Conservation (phyloP, 345 rosid species). For the Cardamine chenopodiifolia region DNA sequence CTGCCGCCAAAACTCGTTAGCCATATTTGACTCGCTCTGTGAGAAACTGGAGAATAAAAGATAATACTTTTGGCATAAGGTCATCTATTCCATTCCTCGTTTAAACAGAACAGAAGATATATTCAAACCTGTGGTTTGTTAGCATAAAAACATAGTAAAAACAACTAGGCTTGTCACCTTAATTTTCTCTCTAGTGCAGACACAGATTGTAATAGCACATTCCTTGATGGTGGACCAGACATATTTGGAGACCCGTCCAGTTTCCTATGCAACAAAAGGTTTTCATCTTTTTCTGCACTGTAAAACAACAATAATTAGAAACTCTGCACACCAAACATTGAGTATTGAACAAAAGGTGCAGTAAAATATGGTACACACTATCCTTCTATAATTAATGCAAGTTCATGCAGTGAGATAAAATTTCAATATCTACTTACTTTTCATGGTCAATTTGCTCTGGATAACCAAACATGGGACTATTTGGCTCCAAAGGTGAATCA, state of each 20-base stretch:
- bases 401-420: constrained; percentile 24
- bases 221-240: constrained; percentile 69
- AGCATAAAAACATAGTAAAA: constrained; percentile 6
- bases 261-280: constrained; percentile 61
- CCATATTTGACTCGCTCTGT: constrained; percentile 92
- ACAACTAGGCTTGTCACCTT: constrained; percentile 53
- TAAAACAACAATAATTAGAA: constrained; percentile 34
- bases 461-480: constrained; percentile 67
- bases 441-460: constrained; percentile 35
- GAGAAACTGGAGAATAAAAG: constrained; percentile 60
- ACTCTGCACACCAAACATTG: constrained; percentile 16
- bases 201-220: constrained; percentile 61
- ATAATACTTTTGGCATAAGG: constrained; percentile 22
- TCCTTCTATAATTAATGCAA: neutral
- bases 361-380: constrained; percentile 24
- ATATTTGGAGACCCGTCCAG: constrained; percentile 68
- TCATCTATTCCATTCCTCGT: constrained; percentile 5
- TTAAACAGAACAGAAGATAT: constrained; percentile 6
- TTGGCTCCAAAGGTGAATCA: constrained; percentile 98
- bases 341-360: neutral
- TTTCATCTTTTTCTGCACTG: constrained; percentile 90
- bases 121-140: constrained; percentile 13
- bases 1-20: constrained; percentile 83
- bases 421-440: constrained; percentile 36
- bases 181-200: constrained; percentile 65